Evolutionary conservation across 1,284 basidiomycete genomes (phyloP).

Genomic region (Ganoderma meredithae): DNA sequence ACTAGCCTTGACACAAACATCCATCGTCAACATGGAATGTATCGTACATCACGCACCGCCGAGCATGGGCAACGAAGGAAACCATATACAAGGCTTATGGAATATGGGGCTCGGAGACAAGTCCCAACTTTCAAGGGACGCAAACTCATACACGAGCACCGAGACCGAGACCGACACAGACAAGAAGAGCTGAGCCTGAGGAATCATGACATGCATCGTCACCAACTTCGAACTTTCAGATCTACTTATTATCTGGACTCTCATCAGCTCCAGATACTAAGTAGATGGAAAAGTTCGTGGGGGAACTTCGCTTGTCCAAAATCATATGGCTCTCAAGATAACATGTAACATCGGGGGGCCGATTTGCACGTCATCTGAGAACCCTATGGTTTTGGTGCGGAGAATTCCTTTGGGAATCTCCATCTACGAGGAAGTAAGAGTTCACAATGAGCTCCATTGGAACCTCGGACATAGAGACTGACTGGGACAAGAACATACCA

Average conservation of each 20-base stretch:
- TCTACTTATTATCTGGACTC: neutral
- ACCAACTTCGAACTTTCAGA: neutral
- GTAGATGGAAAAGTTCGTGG: neutral
- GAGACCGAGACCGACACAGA: neutral
- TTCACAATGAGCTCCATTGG: neutral
- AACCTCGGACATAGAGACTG: neutral
- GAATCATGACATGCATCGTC: neutral
- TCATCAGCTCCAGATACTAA: neutral
- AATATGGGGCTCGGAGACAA: too few species aligned
- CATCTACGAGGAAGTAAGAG: neutral
- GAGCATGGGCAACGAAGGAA: too few species aligned
- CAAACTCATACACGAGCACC: too few species aligned
- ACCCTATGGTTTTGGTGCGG: constrained; percentile 4
- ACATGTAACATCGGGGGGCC: neutral
- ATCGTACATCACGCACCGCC: too few species aligned
- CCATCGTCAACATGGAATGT: too few species aligned
- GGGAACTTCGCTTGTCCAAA: neutral
- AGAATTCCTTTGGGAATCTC: neutral
- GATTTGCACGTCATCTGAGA: constrained; percentile 2
- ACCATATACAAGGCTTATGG: too few species aligned
- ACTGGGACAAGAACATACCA: neutral
- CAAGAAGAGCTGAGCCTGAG: neutral
- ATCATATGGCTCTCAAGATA: neutral
- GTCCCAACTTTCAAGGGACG: too few species aligned
- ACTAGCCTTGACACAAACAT: too few species aligned